Base-by-base conservation (phyloP, 2,329 filamentous ascomycete species). In the Biscogniauxia mediterranea region DNA sequence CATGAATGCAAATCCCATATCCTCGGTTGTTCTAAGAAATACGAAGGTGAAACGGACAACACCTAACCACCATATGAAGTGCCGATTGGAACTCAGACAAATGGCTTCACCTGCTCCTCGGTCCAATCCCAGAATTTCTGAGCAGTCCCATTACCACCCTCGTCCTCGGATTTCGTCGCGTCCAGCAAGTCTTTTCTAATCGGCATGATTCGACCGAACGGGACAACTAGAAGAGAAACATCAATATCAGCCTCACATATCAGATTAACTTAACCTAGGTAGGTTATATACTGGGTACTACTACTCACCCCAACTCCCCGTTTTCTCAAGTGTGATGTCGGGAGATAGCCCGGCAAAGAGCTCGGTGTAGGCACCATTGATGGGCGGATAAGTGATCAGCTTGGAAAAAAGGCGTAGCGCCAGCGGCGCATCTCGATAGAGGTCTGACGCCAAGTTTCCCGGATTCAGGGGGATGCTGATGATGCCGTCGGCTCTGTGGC, bases 261-360 rank as follows among this genome's bases (percentile, higher is more conserved):
- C 23, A 23, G 23, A 5, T 2, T 23, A 23, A 23, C 5, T 23
- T 2, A 3, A 23, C 5, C 23, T 13, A 17, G 5, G 13, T 15
- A 6, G 23, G 23, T 52, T 2, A 19, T 11, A 17, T 23, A 23
- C 23, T 9, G 17, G 51, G 6, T 3, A 52, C 19, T 3, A 52
- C 19, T 9, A 52, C 51, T 20, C 13, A 52, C 51, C 20, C 20
- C 57, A 61, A 21, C 56, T 52, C 15, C 59, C 59, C 42, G 56
- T 58, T 0, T 3, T 38, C 1, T 25, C 54, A 19, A 57, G 2
- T 1, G 55, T 55, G 26, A 66, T 54, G 7, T 66, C 65, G 5
- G 20, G 8, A 1, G 64, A 66, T 8, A 67, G 60, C 0, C 65
- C 64, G 8, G 63, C 61, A 46, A 61, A 67, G 1, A 67, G 58